These are phyloP conservation scores for Syzygium aqueum DNA, from an alignment of 345 rosid species.

Conservation along the genomic window DNA sequence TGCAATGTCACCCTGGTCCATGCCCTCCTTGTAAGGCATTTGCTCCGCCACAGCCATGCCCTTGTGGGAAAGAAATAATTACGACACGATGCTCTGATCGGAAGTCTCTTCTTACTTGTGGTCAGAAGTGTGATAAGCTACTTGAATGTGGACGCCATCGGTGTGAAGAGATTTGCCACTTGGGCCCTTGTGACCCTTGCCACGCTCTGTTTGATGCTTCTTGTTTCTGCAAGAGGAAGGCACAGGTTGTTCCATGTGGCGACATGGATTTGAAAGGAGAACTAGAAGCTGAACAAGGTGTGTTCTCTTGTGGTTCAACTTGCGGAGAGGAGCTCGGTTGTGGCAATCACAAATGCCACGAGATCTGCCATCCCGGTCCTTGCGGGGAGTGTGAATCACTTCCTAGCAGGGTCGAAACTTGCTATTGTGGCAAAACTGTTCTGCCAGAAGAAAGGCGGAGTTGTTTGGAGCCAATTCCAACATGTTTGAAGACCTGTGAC, in stretches of 20 bases:
- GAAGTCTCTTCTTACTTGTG: conserved; percentile 63
- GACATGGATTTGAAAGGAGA: conserved; percentile 80
- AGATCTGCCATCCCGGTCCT: conserved; percentile 78
- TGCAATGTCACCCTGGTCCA: conserved; percentile 99
- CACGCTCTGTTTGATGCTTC: conserved; percentile 51
- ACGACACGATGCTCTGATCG: conserved; percentile 85
- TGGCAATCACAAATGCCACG: conserved; percentile 61
- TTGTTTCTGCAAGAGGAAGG: conserved; percentile 76
- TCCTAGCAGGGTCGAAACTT: conserved; percentile 58
- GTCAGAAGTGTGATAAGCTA: conserved; percentile 62
- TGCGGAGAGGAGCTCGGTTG: conserved; percentile 63
- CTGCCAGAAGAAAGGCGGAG: conserved; percentile 58
- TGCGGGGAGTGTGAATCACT: conserved; percentile 69
- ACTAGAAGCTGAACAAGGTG: conserved; percentile 64
- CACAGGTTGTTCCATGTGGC: conserved; percentile 63
- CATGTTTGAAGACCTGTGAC: conserved; percentile 49
- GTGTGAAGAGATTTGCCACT: conserved; percentile 65
- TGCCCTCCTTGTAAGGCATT: conserved; percentile 95
- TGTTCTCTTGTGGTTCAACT: conserved; percentile 52
- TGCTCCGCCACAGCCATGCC: conserved; percentile 73
- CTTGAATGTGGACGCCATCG: conserved; percentile 70
- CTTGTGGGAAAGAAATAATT: conserved; percentile 75
- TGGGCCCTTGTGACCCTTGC: conserved; percentile 82
- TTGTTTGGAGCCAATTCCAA: conserved; percentile 84
- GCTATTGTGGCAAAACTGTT: conserved; percentile 72